Base-by-base conservation (phyloP, 139 green algal species). In the Edaphochlamys debaryana region DNA sequence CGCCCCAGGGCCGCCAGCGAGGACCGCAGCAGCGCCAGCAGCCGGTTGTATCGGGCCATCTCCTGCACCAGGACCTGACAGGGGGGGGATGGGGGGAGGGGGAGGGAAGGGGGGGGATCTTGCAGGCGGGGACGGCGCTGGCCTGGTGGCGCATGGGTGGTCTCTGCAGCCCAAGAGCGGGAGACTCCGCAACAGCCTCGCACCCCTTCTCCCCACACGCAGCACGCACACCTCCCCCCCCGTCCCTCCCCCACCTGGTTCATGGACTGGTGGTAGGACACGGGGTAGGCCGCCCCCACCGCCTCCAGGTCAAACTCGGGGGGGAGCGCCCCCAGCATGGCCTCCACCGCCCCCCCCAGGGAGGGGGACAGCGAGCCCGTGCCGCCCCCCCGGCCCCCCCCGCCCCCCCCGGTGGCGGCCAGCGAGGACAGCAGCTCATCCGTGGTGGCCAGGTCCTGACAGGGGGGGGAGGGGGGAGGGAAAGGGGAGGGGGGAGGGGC, bases 241-340 rank as follows among this genome's bases (percentile, higher is more conserved):
- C 13, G 11, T 63, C 42, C 42, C 30, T 8, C 41, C 3, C 69
- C 8, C 75, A 93, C 90, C 73, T 93, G 90, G 87, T 95, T 95
- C 90, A 95, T 91, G 79, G 60, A 87, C 81, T 95, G 86, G 30
- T 84, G 54, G 84, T 95, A 95, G 69, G 68, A 79, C 29, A 95
- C 92, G 0, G 88, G 88, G 79, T 79, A 92, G 69, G 81, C 85
- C 20, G 58, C 67, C 64, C 86, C 70, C 48, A 74, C 89, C 23
- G 78, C 63, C 84, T 94, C 91, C 23, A 93, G 48, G 77, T 95
- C 89, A 73, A 94, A 95, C 38, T 90, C 64, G 5, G 80, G 30
- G 3, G 92, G 92, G 74, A 97, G 82, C 29, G 63, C 66, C 0
- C 34, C 82, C 38, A 95, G 54, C n/a, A 92, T 63, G 17, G 92